Base-by-base conservation (phyloP, 495 filamentous ascomycete genomes). In the Lophium mytilinum region DNA sequence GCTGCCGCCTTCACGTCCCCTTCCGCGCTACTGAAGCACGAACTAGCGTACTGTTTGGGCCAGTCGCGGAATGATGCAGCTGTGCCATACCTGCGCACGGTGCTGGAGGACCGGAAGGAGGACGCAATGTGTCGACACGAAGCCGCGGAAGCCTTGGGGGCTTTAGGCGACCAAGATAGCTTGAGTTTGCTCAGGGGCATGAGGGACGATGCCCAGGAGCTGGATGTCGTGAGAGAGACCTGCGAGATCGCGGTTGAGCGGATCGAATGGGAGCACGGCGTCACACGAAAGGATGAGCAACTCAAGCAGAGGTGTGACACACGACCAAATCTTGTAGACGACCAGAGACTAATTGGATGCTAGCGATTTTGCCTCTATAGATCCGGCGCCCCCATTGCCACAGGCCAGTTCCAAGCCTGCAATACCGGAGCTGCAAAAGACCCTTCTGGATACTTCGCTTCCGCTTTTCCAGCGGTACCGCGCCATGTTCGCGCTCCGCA, bases 51-150 rank as follows among this genome's bases (percentile, higher is more conserved):
- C 73, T 99, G 93, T 69, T 82, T 99, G 0, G 93, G 93, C 30
- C 93, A 99, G 72, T 88, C 89, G 14, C 80, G 80, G 41, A 87
- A 95, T 66, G 65, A 73, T 14, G 83, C 86, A 18, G 85, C 91
- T 5, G 79, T 89, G 3, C 78, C 88, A 1, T 82, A 81, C 67
- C 77, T 99, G 48, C 81, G 85, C 51, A 69, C 78, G 14, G 86
- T 95, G n/a, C 75, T 99, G 54, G 79, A 86, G 64, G 82, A 97
- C 67, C 69, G 78, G 47, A 61, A 79, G 18, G 89, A 97, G 72
- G 92, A 96, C 76, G 71, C 84, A 41, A 99, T 99, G 90, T 94
- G 89, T 68, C 80, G 93, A 63, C 93, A 99, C 63, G 93, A 99
- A 74, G 92, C 93, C 5, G 93, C 90, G 2, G 93, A 99, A 78